Evolutionary conservation across 2,329 filamentous ascomycete species (phyloP), one percentile per base, ranked within the genome.

Genomic region (Fusarium sp.): DNA sequence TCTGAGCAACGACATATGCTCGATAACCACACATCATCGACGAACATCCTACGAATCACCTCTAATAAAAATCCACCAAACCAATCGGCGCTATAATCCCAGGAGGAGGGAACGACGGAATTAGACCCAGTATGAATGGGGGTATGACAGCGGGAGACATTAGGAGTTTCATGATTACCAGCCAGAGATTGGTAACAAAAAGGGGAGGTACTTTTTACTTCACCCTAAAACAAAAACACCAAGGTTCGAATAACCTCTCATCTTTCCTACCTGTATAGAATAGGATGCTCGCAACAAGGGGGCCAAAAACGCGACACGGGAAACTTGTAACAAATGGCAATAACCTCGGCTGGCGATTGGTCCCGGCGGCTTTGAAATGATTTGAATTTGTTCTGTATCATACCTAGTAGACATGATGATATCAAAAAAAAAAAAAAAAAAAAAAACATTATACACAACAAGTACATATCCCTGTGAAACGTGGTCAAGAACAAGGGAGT

Each of bases 371-470:
- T 27, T 59, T 68, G 55, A 31, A 22, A 58, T 49, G 36, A 20
- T 42, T 69, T 58, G 61, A 56, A 69, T 58, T 66, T 51, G 55
- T 56, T 55, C 27, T 72, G 69, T 72, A 69, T 62, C 33, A 67
- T 66, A 62, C 24, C 35, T 40, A 57, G 35, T 57, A 69, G 38
- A 64, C 38, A 61, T 55, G 36, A 59, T 31, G 49, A 53, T 53
- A 40, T 57, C 8, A 57, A 27, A 62, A n/a, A n/a, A n/a, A n/a
- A n/a, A n/a, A n/a, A n/a, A n/a, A n/a, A n/a, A n/a, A n/a, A n/a
- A n/a, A n/a, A 20, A 55, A 44, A 40, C 24, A 60, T 29, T 27
- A 55, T 42, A 33, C 24, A 12, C 33, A 16, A 40, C 24, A 9
- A 44, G 29, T 51, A 51, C 17, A 51, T 22, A n/a, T 22, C 40